A percentile compares a stretch with the other conserved stretches of the same genome.
phyloP scores from a whole-genome alignment of 768 basidiomycete species.

The Lentinula sp. region DNA sequence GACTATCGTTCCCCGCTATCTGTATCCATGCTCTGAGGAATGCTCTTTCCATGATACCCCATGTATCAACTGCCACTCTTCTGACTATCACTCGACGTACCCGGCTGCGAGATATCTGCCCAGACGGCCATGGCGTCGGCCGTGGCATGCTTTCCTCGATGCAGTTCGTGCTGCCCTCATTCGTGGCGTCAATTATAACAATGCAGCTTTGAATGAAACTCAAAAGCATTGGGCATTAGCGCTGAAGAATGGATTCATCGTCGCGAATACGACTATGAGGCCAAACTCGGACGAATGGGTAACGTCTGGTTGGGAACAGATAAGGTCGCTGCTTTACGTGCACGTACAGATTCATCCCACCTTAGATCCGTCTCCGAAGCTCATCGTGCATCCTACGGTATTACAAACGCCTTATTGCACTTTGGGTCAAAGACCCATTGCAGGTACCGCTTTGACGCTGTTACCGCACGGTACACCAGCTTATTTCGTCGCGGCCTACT shows the following conservation, averaged over 20 bases:
- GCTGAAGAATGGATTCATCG: conserved; percentile 48
- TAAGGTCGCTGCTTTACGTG: conserved; percentile 57
- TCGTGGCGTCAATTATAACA: conserved; percentile 43
- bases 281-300: conserved; percentile 46
- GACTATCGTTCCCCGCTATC: background rate
- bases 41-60: background rate
- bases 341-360: conserved; percentile 51
- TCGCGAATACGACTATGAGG: conserved; percentile 30
- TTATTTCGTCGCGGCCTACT: conserved; percentile 65
- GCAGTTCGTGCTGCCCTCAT: conserved; percentile 54
- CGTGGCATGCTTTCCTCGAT: conserved; percentile 38
- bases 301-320: conserved; percentile 54
- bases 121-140: conserved; percentile 2
- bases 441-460: conserved; percentile 64
- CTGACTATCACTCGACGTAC: conserved; percentile 27
- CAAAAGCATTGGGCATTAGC: conserved; percentile 38
- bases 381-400: conserved; percentile 65
- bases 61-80: conserved; percentile 34
- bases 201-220: conserved; percentile 22
- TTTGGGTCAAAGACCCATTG: conserved; percentile 39
- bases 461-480: conserved; percentile 71
- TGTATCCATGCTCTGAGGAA: conserved; percentile 6
- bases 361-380: conserved; percentile 23
- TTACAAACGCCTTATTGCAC: conserved; percentile 53
- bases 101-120: background rate